These are phyloP conservation scores for Scedosporium apiospermum DNA, from an alignment of 2,329 filamentous ascomycete genomes.

Conservation along the genomic window DNA sequence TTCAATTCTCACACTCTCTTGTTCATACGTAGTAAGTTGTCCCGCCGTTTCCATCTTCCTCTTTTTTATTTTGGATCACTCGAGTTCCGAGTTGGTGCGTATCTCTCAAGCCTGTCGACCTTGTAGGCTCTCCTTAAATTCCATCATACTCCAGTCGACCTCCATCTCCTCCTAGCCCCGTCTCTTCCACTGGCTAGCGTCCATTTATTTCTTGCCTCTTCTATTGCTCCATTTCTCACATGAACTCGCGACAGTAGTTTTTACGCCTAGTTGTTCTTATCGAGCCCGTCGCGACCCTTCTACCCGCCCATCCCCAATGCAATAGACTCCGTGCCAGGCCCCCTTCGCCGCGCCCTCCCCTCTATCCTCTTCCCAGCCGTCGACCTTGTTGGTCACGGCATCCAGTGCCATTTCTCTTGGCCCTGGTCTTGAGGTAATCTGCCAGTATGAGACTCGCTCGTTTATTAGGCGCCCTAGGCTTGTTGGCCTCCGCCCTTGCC, in stretches of 20 bases:
- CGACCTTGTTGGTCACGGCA: neutral
- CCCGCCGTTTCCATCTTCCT: too few species aligned
- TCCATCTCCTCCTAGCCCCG: neutral
- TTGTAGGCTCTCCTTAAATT: neutral
- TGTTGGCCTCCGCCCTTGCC: constrained; percentile 38
- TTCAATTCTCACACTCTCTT: too few species aligned
- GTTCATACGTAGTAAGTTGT: too few species aligned
- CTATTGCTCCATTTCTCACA: neutral
- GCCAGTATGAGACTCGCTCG: constrained; percentile 40
- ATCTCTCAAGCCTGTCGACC: neutral
- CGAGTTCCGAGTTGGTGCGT: too few species aligned
- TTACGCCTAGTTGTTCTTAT: neutral
- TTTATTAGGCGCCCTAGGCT: constrained; percentile 42
- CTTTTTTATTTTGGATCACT: too few species aligned
- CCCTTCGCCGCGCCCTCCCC: neutral
- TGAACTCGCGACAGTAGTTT: too few species aligned
- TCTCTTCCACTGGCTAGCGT: neutral
- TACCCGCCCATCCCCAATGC: neutral
- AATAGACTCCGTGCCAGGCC: neutral
- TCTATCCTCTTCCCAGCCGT: neutral
- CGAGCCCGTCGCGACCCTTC: neutral
- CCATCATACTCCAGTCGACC: neutral
- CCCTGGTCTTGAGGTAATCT: neutral
- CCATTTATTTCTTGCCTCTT: neutral
- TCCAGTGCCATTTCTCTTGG: neutral